Percentiles rank a stretch among this genome's conserved stretches.
These are phyloP conservation scores for Lanmaoa pseudosensibilis DNA, from an alignment of 768 basidiomycete species.

Conservation along the genomic window DNA sequence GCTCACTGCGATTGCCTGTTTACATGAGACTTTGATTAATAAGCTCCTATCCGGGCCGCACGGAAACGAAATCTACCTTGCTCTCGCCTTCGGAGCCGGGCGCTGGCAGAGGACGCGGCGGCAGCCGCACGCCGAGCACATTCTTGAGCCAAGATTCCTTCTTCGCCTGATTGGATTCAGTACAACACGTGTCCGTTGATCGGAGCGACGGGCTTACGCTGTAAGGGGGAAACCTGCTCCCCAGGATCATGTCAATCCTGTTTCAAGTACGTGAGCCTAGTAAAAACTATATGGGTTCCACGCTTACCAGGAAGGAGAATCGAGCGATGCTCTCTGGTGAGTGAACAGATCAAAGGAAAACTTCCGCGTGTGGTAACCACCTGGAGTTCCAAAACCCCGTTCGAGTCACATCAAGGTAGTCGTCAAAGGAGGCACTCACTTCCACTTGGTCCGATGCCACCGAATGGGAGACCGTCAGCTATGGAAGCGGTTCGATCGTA, in stretches of 20 bases:
- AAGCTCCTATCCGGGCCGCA: background rate
- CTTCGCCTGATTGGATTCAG: slow-evolving; percentile 15
- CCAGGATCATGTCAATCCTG: slow-evolving; percentile 28
- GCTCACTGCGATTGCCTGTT: slow-evolving; percentile 1
- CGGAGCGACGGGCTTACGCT: slow-evolving; percentile 11
- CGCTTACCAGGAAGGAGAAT: slow-evolving; percentile 39
- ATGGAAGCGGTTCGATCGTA: background rate
- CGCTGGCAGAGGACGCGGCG: slow-evolving; percentile 23
- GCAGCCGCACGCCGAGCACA: slow-evolving; percentile 16
- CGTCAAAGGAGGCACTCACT: slow-evolving; percentile 43
- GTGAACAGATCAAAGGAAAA: slow-evolving; percentile 78
- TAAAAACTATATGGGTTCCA: background rate
- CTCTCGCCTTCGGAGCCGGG: slow-evolving; percentile 11
- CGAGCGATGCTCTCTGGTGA: slow-evolving; percentile 59
- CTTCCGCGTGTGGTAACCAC: slow-evolving; percentile 71
- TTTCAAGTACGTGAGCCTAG: background rate
- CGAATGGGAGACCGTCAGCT: slow-evolving; percentile 71
- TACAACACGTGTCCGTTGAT: background rate
- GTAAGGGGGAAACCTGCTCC: slow-evolving; percentile 33
- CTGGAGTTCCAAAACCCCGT: slow-evolving; percentile 33
- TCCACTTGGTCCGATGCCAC: slow-evolving; percentile 72
- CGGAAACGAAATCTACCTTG: slow-evolving; percentile 6
- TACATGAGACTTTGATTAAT: slow-evolving; percentile 13
- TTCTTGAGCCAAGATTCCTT: slow-evolving; percentile 26
- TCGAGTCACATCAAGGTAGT: background rate